Evolutionary conservation across 441 rosid species (phyloP), one percentile per base, ranked within the genome.

Genomic region (Arabidopsis lyrata): DNA sequence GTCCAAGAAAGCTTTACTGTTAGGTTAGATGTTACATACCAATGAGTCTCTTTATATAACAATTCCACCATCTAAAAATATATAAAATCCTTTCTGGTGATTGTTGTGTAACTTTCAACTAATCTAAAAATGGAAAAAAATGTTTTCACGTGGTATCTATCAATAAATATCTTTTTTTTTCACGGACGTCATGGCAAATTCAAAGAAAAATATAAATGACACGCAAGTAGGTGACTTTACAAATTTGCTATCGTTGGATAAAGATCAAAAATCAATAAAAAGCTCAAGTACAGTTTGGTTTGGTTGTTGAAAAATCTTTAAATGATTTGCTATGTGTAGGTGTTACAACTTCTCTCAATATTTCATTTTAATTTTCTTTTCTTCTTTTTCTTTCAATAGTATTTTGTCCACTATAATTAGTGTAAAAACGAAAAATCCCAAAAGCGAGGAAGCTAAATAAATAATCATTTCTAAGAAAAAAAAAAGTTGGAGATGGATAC

Each of bases 221-320:
- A 64, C 76, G 72, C 72, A 70, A 57, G 72, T 70, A 48, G 80
- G 10, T 76, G 75, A 49, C 67, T 53, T 12, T 24, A 29, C 64
- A 61, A 44, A 6, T 10, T 67, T 16, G 38, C 3, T 68, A 15
- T 68, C 20, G 24, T 47, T 48, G 45, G 71, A 45, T 61, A 63
- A 68, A 76, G 18, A 62, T 45, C 20, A 50, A 34, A 60, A 34
- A 13, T 10, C 59, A 54, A 54, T 62, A 54, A 54, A 31, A 62
- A 9, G 12, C 38, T 68, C 45, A 62, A 62, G 55, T 31, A 69
- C 16, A 76, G 62, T 54, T 56, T 62, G 60, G 57, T 75, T 35
- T 68, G 79, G 75, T 76, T 14, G 63, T 69, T 54, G 70, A 22
- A 22, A 55, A 31, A 16, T 8, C 56, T 47, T 68, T 35, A 54